Percentiles rank a stretch among this genome's conserved stretches.
phyloP scores from a whole-genome alignment of 495 filamentous ascomycete species.

The Schizothecium vesticola region DNA sequence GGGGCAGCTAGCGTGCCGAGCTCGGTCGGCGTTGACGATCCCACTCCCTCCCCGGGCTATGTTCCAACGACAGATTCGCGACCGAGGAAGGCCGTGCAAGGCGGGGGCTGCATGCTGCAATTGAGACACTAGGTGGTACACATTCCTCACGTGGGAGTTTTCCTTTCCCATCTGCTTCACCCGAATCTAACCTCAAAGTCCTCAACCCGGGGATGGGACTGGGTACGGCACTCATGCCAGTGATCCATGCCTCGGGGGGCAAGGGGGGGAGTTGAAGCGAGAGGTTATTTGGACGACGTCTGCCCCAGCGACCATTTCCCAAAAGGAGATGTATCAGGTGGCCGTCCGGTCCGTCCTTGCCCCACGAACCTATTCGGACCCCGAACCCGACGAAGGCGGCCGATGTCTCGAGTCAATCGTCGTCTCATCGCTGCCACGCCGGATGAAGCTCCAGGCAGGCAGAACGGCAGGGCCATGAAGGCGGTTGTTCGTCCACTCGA shows the following conservation, averaged over 20 bases:
- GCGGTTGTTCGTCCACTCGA: not conserved
- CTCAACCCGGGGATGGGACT: no score
- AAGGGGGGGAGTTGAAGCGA: no score
- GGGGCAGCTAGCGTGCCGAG: not conserved
- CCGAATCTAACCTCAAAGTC: not conserved
- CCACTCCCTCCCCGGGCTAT: not conserved
- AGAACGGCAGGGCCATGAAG: not conserved
- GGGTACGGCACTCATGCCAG: no score
- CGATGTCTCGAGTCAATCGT: not conserved
- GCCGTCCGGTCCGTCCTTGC: no score
- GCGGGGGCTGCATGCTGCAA: not conserved
- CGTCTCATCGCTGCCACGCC: not conserved
- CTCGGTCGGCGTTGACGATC: not conserved
- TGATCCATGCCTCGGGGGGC: no score
- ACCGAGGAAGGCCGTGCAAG: not conserved
- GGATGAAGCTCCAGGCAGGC: not conserved
- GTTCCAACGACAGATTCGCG: not conserved
- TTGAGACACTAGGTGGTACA: not conserved
- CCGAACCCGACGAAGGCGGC: not conserved
- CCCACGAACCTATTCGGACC: not conserved
- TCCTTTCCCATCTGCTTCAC: not conserved
- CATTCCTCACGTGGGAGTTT: not conserved
- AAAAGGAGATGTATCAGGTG: no score
- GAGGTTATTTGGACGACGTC: not conserved
- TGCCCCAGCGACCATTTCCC: no score